Evolutionary conservation across 257 asterid genomes (phyloP), one percentile per base, ranked within the genome.

Genomic region (Solanum paucissectum): DNA sequence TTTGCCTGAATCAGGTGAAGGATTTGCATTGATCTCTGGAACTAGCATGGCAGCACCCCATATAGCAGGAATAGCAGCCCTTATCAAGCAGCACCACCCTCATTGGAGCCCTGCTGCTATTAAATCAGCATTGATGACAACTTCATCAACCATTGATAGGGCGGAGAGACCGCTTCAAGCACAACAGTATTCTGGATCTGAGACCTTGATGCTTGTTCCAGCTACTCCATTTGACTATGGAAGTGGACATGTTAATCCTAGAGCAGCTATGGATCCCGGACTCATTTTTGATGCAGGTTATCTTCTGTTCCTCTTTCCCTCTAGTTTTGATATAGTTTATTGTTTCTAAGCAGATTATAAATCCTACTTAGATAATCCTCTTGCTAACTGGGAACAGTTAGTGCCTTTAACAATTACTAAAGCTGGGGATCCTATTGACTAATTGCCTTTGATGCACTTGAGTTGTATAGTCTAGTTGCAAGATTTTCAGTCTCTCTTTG

Each of bases 41-140:
- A 94, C 98, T 36, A 94, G 98, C 95, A 94, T 94, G 98, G 98
- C 98, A 73, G 95, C 98, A 16, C 97, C 98, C 32, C 98, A 94
- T 83, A 94, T 94, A 83, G 95, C 98, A 25, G 98, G 98, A 88
- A 94, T 94, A 88, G 97, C 98, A 68, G 95, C 98, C 89, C 96
- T 94, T 29, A 88, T 94, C 91, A 94, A 94, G 90, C 96, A 93
- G 88, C 94, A 94, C 87, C 91, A 94, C 87, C 98, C 96, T 90
- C 98, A 88, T 85, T 95, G 98, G 98, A 95, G 98, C 83, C 98
- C 98, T 36, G 95, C 96, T 73, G 96, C 98, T 74, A 94, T 94
- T 36, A 94, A 94, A 88, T 94, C 98, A 25, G 95, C 98, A 55
- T 89, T 94, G 91, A 94, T 94, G 98, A 94, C 97, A 49, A 94